These are phyloP conservation scores for Sporothrix inflata DNA, from an alignment of 2,329 filamentous ascomycete genomes.

Conservation along the genomic window DNA sequence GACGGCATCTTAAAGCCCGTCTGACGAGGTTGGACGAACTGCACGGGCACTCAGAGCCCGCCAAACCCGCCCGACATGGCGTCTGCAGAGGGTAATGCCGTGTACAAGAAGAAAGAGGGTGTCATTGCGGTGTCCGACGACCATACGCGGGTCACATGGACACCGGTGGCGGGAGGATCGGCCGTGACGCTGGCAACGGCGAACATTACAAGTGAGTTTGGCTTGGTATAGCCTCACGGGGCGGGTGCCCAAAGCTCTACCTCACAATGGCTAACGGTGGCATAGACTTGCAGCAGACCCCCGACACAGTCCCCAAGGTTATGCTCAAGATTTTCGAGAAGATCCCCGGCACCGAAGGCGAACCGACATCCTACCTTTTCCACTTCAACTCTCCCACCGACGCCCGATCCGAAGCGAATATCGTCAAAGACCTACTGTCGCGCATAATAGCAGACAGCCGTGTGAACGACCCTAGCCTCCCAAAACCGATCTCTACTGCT, in stretches of 20 bases:
- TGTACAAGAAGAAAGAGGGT: constrained; percentile 97
- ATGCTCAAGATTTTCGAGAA: constrained; percentile 92
- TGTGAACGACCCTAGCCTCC: constrained; percentile 54
- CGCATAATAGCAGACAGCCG: constrained; percentile 74
- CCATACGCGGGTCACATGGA: constrained; percentile 78
- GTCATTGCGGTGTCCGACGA: constrained; percentile 75
- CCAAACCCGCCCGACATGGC: constrained; percentile 50
- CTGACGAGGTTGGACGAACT: background rate
- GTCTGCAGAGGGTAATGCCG: constrained; percentile 65
- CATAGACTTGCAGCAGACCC: constrained; percentile 90
- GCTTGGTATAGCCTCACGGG: background rate
- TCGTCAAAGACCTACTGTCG: constrained; percentile 80
- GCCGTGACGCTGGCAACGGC: constrained; percentile 70
- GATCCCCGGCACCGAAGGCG: constrained; percentile 54
- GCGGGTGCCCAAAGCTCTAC: background rate
- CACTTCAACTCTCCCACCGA: constrained; percentile 79
- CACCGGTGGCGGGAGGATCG: constrained; percentile 63
- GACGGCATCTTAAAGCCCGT: background rate
- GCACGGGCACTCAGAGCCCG: background rate
- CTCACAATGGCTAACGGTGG: background rate
- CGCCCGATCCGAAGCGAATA: constrained; percentile 81
- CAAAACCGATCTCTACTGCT: constrained; percentile 47
- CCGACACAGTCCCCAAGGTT: constrained; percentile 82
- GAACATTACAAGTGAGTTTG: constrained; percentile 76
- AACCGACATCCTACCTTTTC: constrained; percentile 77